Evolutionary conservation across 331 rosid genomes (phyloP), one percentile per base, ranked within the genome.

Genomic region (Erythrophleum ivorense): DNA sequence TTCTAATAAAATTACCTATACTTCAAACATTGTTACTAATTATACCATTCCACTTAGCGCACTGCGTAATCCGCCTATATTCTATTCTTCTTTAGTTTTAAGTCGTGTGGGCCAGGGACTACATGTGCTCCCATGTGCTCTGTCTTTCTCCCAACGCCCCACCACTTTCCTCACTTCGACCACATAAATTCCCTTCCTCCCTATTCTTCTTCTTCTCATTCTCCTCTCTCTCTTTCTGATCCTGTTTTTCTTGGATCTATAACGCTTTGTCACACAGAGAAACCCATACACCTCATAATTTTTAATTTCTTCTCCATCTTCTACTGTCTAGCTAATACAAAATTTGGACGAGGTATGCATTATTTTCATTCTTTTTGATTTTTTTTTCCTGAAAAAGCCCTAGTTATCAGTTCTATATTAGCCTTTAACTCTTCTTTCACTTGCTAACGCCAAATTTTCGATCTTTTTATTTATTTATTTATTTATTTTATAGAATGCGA

Each of bases 121-220:
- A 91, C 98, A 94, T 91, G 98, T 94, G 98, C 97, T 78, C 86
- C 88, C 98, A 94, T 92, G 97, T 94, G 98, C 90, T 83, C 71
- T 92, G 98, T 94, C 97, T 88, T 86, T 83, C 95, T 90, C 95
- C 84, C 63, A 0, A 33, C 54, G 92, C 46, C 97, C 98, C 98
- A 88, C 97, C 89, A 88, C 78, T 71, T 77, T 54, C 67, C 34
- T 84, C 3, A 86, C 81, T 84, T 86, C 83, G 8, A 84, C 74
- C 94, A 89, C 94, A 86, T 94, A 92, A 86, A 94, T 94, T 85
- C 85, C 43, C 85, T 83, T 83, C 80, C 83, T 70, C n/a, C 89
- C 58, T 86, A 76, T 84, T 88, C 91, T 85, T 82, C 86, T 48
- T 65, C 86, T 83, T 84, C 89, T 48, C 89, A 82, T 21, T 72